Percentiles rank a stretch among this genome's conserved stretches.
phyloP scores from a whole-genome alignment of 2,329 filamentous ascomycete genomes.

The Aureobasidium lini region DNA sequence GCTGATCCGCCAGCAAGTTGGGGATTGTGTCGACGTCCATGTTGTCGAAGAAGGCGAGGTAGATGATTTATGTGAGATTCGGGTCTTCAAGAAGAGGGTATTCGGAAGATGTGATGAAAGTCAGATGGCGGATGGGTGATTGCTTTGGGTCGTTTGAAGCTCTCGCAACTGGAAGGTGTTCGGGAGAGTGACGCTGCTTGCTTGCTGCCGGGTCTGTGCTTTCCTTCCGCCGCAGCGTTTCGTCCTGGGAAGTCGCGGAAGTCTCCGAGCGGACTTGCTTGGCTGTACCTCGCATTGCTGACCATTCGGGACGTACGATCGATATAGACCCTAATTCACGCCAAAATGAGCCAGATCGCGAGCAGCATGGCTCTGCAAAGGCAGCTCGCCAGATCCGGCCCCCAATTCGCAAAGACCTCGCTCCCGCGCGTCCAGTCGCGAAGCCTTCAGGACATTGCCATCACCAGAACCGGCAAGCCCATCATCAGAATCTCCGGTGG shows the following conservation, averaged over 20 bases:
- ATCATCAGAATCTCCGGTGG: slow-evolving; percentile 84
- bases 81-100: neutral
- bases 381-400: slow-evolving; percentile 26
- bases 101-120: neutral
- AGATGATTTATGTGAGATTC: neutral
- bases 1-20: slow-evolving; percentile 86
- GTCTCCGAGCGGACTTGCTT: slow-evolving; percentile 7
- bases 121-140: neutral
- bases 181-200: neutral
- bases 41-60: neutral
- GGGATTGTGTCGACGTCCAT: slow-evolving; percentile 87
- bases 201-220: neutral
- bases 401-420: slow-evolving; percentile 25
- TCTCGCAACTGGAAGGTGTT: slow-evolving; percentile 3
- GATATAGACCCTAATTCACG: neutral
- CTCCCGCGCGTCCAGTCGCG: slow-evolving; percentile 31
- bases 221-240: neutral
- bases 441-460: slow-evolving; percentile 70
- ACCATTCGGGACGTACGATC: slow-evolving; percentile 3
- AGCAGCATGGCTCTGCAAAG: slow-evolving; percentile 26
- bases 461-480: slow-evolving; percentile 93
- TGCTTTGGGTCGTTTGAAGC: neutral
- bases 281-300: slow-evolving; percentile 12
- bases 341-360: slow-evolving; percentile 14
- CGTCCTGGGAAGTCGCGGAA: neutral